Base-by-base conservation (phyloP, 331 rosid species). In the Stylosanthes scabra region DNA sequence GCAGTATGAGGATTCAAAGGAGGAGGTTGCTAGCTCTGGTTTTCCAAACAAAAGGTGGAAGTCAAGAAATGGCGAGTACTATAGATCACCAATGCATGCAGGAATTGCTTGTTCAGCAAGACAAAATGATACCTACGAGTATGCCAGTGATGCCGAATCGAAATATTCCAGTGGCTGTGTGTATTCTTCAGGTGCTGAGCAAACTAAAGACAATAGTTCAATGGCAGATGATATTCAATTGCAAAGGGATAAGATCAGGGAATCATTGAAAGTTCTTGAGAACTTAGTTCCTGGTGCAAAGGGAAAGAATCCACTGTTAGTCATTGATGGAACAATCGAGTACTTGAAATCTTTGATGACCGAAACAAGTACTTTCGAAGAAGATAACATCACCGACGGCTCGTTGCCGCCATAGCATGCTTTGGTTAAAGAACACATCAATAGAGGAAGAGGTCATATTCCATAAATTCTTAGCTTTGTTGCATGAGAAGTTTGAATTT, bases 251-350 rank as follows among this genome's bases (percentile, higher is more conserved):
- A 85, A 79, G 76, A 82, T 92, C 79, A 83, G 72, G 15, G 83
- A 87, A 80, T 80, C 84, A 15, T 51, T 92, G 80, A 87, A 58
- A 81, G 74, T 81, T 78, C 89, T 93, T 14, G 88, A 87, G 88
- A 81, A 84, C 71, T 60, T 93, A 45, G 81, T 89, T 81, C 98
- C 97, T n/a, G 96, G 93, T 63, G 87, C 88, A 41, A 87, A 93
- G 80, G 97, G 98, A 50, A 90, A 86, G 80, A 86, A 90, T 40
- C 91, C 98, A 7, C 66, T 84, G 70, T 46, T 82, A 74, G 83
- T 93, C 75, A 86, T 90, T 20, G 97, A 93, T 76, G 89, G 81
- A 78, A 86, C 91, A 52, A 87, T 93, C 51, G 85, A 85, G 63
- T 88, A 93, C 93, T 82, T 93, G 84, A 86, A 78, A 70, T 83